These are phyloP conservation scores for Harringtonia aguacate DNA, from an alignment of 2,329 filamentous ascomycete genomes.

Conservation along the genomic window DNA sequence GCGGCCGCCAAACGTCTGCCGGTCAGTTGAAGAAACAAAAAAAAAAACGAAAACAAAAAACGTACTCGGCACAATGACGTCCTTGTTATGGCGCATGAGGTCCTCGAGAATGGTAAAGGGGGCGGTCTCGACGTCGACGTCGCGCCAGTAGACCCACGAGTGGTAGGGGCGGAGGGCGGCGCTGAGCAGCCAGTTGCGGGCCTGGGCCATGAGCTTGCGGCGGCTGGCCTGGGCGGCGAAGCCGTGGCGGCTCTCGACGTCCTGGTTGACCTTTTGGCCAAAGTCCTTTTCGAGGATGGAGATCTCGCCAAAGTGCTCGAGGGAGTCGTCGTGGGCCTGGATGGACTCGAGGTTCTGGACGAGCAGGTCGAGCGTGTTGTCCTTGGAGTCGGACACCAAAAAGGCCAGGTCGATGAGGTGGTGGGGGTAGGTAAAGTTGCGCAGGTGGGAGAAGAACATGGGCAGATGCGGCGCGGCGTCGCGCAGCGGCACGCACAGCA, in stretches of 20 bases:
- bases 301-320: constrained; percentile 85
- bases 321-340: constrained; percentile 68
- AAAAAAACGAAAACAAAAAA: constrained; percentile 15
- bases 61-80: constrained; percentile 96
- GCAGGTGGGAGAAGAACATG: constrained; percentile 98
- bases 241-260: constrained; percentile 93
- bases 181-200: constrained; percentile 91
- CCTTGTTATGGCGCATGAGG: constrained; percentile 97
- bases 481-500: constrained; percentile 86
- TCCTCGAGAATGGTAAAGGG: constrained; percentile 96
- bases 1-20: constrained; percentile 93
- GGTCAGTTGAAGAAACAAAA: background rate
- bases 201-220: constrained; percentile 95
- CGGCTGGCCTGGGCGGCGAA: constrained; percentile 92
- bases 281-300: constrained; percentile 99
- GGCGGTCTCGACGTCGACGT: constrained; percentile 95
- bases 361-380: constrained; percentile 71
- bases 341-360: constrained; percentile 65
- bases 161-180: constrained; percentile 89
- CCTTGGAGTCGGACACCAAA: constrained; percentile 93
- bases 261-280: constrained; percentile 93
- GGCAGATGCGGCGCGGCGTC: constrained; percentile 85
- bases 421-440: constrained; percentile 95
- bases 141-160: constrained; percentile 99
- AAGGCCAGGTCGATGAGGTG: constrained; percentile 94